phyloP scores from a whole-genome alignment of 2,329 filamentous ascomycete species.

The Plenodomus tracheiphilus region DNA sequence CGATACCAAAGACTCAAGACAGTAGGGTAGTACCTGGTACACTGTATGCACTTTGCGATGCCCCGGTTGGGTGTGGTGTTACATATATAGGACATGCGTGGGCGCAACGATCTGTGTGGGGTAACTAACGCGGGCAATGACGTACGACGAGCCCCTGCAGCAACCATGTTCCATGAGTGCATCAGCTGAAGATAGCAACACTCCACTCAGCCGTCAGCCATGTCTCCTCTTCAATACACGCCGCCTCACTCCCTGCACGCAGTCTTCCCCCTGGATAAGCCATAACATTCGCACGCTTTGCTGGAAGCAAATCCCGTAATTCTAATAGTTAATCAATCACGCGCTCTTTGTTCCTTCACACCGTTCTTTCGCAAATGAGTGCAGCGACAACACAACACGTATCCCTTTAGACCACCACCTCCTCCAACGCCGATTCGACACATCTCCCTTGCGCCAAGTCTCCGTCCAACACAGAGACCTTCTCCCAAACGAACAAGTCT shows the following conservation, averaged over 20 bases:
- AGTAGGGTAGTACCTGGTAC: too few species aligned
- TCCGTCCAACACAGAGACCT: neutral
- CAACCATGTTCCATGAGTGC: neutral
- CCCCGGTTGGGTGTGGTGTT: too few species aligned
- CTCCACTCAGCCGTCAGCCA: neutral
- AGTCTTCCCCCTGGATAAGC: too few species aligned
- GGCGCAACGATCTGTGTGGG: too few species aligned
- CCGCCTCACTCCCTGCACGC: too few species aligned
- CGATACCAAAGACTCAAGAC: too few species aligned
- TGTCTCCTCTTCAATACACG: neutral
- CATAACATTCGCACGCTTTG: neutral
- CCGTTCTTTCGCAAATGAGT: too few species aligned
- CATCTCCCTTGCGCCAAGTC: neutral
- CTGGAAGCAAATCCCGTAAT: neutral
- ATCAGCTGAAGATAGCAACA: neutral
- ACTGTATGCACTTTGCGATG: too few species aligned
- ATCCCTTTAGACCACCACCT: neutral
- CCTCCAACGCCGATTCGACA: slow-evolving; percentile 6
- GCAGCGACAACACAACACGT: neutral
- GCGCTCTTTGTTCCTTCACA: too few species aligned
- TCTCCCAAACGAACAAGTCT: neutral
- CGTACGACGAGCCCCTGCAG: neutral
- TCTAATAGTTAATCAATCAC: neutral
- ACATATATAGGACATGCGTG: too few species aligned
- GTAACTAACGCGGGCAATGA: neutral